A percentile compares a stretch with the other conserved stretches of the same genome.
These are phyloP conservation scores for Lactifluus pinguis DNA, from an alignment of 768 basidiomycete species.

Conservation along the genomic window DNA sequence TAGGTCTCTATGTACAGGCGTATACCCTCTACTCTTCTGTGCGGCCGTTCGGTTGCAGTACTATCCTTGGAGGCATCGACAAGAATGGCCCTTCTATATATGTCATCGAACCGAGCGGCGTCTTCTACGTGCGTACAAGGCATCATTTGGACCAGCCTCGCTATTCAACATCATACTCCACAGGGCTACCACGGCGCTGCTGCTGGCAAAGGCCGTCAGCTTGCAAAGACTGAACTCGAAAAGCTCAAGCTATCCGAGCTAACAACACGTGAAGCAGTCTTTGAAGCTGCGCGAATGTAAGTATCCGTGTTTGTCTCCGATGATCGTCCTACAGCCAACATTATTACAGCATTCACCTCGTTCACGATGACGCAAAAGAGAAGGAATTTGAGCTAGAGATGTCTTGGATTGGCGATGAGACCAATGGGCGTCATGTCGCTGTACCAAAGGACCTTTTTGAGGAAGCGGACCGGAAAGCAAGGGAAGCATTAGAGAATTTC, in stretches of 20 bases:
- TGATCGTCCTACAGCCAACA: background rate
- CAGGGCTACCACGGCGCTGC: constrained; percentile 91
- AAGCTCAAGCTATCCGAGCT: constrained; percentile 84
- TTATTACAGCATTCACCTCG: constrained; percentile 75
- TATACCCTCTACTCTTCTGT: constrained; percentile 98
- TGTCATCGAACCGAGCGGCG: constrained; percentile 91
- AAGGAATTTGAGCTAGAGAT: constrained; percentile 98
- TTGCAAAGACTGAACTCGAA: constrained; percentile 97
- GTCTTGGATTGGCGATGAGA: constrained; percentile 91
- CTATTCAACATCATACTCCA: background rate
- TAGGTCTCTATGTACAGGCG: constrained; percentile 85
- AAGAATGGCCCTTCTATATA: constrained; percentile 79
- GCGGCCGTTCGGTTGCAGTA: constrained; percentile 92
- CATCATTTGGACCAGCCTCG: background rate
- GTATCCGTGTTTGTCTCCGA: constrained; percentile 26
- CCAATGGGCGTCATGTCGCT: constrained; percentile 64
- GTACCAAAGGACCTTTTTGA: constrained; percentile 79
- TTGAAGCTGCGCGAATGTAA: constrained; percentile 93
- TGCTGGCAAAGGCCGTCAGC: constrained; percentile 95
- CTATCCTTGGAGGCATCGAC: constrained; percentile 85
- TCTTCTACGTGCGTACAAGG: constrained; percentile 60
- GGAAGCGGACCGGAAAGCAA: constrained; percentile 84
- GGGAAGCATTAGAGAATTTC: constrained; percentile 69
- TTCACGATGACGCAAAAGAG: constrained; percentile 96
- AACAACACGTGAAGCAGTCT: constrained; percentile 74